Conservation (phyloP, 352 stramenopile genomes). For the Pythium coloratum region DNA sequence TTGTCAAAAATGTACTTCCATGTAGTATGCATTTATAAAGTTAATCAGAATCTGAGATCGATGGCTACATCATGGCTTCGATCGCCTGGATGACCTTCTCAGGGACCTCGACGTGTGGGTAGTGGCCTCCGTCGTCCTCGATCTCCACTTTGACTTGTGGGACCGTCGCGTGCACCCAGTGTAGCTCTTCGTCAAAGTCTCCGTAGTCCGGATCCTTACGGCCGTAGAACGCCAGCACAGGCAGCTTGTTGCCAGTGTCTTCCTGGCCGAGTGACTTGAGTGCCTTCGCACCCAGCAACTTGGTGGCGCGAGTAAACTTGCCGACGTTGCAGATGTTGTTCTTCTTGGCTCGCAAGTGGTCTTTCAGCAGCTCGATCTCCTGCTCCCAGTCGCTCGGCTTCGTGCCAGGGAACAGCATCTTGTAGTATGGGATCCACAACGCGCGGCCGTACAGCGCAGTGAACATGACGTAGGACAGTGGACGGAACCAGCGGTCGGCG, state of each 20-base stretch:
- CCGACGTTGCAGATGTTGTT: constrained; percentile 1
- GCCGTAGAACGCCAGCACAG: not conserved
- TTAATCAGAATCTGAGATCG: not conserved
- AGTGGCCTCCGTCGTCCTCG: constrained; percentile 7
- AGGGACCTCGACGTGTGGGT: constrained; percentile 2
- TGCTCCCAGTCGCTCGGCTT: not conserved
- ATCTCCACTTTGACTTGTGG: constrained; percentile 1
- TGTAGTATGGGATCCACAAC: not conserved
- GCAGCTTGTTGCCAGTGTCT: not conserved
- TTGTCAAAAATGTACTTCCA: not conserved
- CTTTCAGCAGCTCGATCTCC: not conserved
- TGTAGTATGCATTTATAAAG: not conserved
- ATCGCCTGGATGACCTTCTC: constrained; percentile 6
- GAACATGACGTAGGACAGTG: not conserved
- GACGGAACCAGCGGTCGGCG: not conserved
- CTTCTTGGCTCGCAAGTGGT: not conserved
- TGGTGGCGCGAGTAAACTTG: not conserved
- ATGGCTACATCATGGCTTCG: constrained; percentile 3
- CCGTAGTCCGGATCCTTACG: not conserved
- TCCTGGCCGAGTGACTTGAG: not conserved
- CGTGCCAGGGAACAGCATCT: not conserved
- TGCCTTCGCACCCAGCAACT: not conserved
- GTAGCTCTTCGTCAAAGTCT: constrained; percentile 3
- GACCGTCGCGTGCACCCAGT: not conserved
- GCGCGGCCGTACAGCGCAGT: not conserved